A percentile compares a stretch with the other conserved stretches of the same genome.
Evolutionary conservation across 2,329 filamentous ascomycete genomes (phyloP).

Genomic region (Hypoxylon sp.): DNA sequence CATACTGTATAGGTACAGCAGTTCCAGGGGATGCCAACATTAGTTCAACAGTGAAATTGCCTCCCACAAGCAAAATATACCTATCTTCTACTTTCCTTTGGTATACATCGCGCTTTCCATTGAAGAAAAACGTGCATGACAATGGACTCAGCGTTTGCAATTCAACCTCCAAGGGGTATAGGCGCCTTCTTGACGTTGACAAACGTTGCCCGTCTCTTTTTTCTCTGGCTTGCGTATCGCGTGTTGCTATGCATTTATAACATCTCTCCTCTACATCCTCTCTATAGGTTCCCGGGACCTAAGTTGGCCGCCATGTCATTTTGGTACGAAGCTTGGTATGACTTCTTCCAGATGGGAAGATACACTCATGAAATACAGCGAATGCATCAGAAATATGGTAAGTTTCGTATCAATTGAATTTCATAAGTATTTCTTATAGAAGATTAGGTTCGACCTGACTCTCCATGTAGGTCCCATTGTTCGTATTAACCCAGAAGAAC

Average conservation of each 20-base stretch:
- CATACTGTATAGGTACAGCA: neutral
- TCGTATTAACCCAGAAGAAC: slow-evolving; percentile 46
- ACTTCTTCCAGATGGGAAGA: slow-evolving; percentile 14
- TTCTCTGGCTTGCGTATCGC: neutral
- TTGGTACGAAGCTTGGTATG: slow-evolving; percentile 7
- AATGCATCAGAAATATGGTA: slow-evolving; percentile 9
- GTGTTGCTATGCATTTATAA: neutral
- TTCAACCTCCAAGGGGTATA: neutral
- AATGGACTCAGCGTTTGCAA: neutral
- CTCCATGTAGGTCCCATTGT: slow-evolving; percentile 24
- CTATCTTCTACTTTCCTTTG: neutral
- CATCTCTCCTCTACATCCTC: neutral
- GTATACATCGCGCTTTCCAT: neutral
- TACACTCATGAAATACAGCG: slow-evolving; percentile 18
- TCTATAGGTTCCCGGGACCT: neutral
- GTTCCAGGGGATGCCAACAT: neutral
- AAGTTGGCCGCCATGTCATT: slow-evolving; percentile 1
- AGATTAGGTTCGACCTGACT: neutral
- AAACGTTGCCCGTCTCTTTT: neutral
- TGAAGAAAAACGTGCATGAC: neutral
- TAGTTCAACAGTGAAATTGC: neutral
- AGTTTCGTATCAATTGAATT: neutral
- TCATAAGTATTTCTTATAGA: neutral
- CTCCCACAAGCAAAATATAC: neutral
- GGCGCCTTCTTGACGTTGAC: neutral